Percentiles rank a stretch among this genome's conserved stretches.
These are phyloP conservation scores for Pleoardoris graminearum DNA, from an alignment of 2,329 filamentous ascomycete genomes.

Conservation along the genomic window DNA sequence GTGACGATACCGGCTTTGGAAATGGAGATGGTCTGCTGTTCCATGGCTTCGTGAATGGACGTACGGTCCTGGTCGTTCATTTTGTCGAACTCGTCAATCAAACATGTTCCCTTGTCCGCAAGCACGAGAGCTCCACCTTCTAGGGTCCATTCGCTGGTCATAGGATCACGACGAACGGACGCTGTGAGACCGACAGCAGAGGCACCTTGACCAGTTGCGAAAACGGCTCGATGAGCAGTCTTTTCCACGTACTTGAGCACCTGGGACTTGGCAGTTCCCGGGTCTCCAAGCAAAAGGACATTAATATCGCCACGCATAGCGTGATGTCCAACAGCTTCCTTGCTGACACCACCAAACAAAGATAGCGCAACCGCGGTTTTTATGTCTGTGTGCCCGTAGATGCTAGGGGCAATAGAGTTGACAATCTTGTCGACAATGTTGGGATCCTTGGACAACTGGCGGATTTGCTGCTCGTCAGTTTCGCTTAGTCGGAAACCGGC, in stretches of 20 bases:
- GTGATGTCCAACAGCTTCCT: slow-evolving; percentile 85
- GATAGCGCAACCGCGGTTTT: slow-evolving; percentile 96
- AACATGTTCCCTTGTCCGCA: slow-evolving; percentile 89
- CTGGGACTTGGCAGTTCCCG: slow-evolving; percentile 97
- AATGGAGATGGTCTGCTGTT: slow-evolving; percentile 99
- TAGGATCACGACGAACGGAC: slow-evolving; percentile 89
- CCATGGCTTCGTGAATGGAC: slow-evolving; percentile 99
- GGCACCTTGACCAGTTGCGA: slow-evolving; percentile 95
- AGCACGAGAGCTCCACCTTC: slow-evolving; percentile 95
- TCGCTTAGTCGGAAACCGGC: slow-evolving; percentile 95
- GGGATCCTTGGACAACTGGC: slow-evolving; percentile 82
- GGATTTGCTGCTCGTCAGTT: slow-evolving; percentile 90
- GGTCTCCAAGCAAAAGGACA: slow-evolving; percentile 91
- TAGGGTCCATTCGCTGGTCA: slow-evolving; percentile 96
- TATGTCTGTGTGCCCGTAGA: slow-evolving; percentile 95
- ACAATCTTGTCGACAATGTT: slow-evolving; percentile 92
- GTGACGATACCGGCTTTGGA: slow-evolving; percentile 98
- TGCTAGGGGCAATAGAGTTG: slow-evolving; percentile 91
- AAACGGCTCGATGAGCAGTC: slow-evolving; percentile 94
- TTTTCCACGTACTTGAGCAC: slow-evolving; percentile 97
- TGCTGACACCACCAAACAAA: slow-evolving; percentile 91
- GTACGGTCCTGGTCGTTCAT: slow-evolving; percentile 99
- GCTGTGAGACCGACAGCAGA: slow-evolving; percentile 97
- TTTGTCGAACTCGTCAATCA: slow-evolving; percentile 99
- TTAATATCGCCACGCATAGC: slow-evolving; percentile 97